A percentile compares a stretch with the other conserved stretches of the same genome.
Conservation (phyloP, 495 filamentous ascomycete genomes). For the Sphaerosporella brunnea region DNA sequence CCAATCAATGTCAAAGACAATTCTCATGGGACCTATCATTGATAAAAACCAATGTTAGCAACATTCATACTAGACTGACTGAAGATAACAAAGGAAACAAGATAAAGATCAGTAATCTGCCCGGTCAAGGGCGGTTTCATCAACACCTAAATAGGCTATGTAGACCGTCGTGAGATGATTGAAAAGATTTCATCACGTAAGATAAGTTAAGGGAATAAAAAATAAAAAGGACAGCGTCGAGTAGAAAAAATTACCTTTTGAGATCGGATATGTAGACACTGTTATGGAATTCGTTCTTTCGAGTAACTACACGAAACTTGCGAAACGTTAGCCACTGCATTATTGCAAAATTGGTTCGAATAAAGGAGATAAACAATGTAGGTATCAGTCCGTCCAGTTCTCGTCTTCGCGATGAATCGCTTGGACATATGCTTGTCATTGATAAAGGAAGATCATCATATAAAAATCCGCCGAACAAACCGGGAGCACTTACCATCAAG, state of each 20-base stretch:
- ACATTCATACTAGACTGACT: background rate
- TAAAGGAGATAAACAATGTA: conserved; percentile 2
- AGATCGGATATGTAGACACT: too few species aligned
- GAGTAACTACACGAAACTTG: conserved; percentile 6
- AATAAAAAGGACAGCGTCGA: too few species aligned
- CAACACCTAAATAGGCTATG: conserved; percentile 69
- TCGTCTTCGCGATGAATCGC: conserved; percentile 50
- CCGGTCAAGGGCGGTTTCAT: conserved; percentile 88
- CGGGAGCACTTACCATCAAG: background rate
- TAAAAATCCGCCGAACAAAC: background rate
- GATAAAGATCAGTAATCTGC: conserved; percentile 20
- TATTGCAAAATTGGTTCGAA: conserved; percentile 1
- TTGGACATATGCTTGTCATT: conserved; percentile 85
- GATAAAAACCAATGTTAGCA: conserved; percentile 1
- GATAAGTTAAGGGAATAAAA: too few species aligned
- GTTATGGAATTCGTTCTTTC: too few species aligned
- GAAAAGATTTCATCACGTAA: conserved; percentile 51
- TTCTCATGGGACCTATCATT: background rate
- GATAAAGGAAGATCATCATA: conserved; percentile 50
- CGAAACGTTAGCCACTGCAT: conserved; percentile 12
- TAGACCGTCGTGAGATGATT: conserved; percentile 93
- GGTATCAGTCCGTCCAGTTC: conserved; percentile 31
- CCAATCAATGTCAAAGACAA: background rate
- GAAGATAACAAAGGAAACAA: background rate
- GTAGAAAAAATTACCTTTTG: too few species aligned